Evolutionary conservation across 768 basidiomycete genomes (phyloP).

Genomic region (Neoboletus subvelutipes): DNA sequence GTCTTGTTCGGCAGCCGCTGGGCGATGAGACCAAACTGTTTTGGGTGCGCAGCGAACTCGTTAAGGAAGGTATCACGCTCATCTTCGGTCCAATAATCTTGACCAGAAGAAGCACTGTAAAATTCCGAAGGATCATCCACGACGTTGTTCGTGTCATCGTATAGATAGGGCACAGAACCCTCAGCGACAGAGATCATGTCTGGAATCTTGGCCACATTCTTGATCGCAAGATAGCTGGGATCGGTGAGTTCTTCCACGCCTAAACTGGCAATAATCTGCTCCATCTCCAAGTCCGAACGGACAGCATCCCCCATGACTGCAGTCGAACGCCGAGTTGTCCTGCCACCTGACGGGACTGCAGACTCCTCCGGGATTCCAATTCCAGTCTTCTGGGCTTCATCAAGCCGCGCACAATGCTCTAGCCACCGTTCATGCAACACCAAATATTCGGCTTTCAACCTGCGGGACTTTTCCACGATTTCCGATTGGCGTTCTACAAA

Average conservation of each 20-base stretch:
- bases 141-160: slow-evolving; percentile 83
- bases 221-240: slow-evolving; percentile 80
- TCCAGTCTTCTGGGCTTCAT: slow-evolving; percentile 43
- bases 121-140: slow-evolving; percentile 77
- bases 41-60: slow-evolving; percentile 82
- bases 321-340: slow-evolving; percentile 73
- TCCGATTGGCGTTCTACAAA: slow-evolving; percentile 53
- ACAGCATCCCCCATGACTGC: slow-evolving; percentile 82
- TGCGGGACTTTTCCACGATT: slow-evolving; percentile 52
- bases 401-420: slow-evolving; percentile 66
- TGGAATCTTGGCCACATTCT: slow-evolving; percentile 84
- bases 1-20: slow-evolving; percentile 80
- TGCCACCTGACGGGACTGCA: slow-evolving; percentile 39
- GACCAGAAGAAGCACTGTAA: slow-evolving; percentile 70
- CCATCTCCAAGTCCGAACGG: slow-evolving; percentile 94
- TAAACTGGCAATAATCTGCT: slow-evolving; percentile 93
- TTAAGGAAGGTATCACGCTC: slow-evolving; percentile 79
- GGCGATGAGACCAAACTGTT: slow-evolving; percentile 95
- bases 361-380: slow-evolving; percentile 37
- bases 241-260: slow-evolving; percentile 93
- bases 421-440: slow-evolving; percentile 71
- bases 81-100: slow-evolving; percentile 83
- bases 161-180: slow-evolving; percentile 60
- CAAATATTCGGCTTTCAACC: slow-evolving; percentile 65
- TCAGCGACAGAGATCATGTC: slow-evolving; percentile 81